Evolutionary conservation across 805 yeast genomes (phyloP).

Genomic region (Dipodascopsis tothii): DNA sequence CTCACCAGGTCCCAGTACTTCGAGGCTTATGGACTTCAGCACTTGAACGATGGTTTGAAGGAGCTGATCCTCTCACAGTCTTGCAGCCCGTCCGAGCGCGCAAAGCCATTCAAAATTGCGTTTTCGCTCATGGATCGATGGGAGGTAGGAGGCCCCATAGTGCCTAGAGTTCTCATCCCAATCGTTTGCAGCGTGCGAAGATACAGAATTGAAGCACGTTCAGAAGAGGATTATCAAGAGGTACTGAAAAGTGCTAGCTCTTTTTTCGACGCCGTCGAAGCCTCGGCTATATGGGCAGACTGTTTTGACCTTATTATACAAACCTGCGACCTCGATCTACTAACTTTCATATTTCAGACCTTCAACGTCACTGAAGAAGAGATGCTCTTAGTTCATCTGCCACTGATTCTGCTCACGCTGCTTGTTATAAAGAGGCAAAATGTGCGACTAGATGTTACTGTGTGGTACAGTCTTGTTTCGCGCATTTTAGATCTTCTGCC

Average conservation of each 20-base stretch:
- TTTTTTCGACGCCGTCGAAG: slow-evolving; percentile 82
- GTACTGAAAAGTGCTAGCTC: slow-evolving; percentile 53
- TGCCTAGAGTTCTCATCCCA: slow-evolving; percentile 65
- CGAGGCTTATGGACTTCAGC: slow-evolving; percentile 35
- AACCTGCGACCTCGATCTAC: slow-evolving; percentile 37
- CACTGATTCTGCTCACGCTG: slow-evolving; percentile 48
- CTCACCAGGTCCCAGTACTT: slow-evolving; percentile 18
- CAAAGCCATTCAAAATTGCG: slow-evolving; percentile 56
- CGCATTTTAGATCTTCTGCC: slow-evolving; percentile 51
- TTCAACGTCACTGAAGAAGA: slow-evolving; percentile 84
- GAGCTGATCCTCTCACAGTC: slow-evolving; percentile 35
- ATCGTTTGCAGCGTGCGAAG: slow-evolving; percentile 45
- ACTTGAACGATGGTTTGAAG: slow-evolving; percentile 48
- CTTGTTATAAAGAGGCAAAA: slow-evolving; percentile 1
- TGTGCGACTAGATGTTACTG: slow-evolving; percentile 13
- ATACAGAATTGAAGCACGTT: slow-evolving; percentile 25
- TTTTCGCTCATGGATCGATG: slow-evolving; percentile 80
- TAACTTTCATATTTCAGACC: slow-evolving; percentile 51
- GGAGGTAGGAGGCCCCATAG: slow-evolving; percentile 77
- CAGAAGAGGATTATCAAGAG: slow-evolving; percentile 35
- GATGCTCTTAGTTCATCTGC: slow-evolving; percentile 67
- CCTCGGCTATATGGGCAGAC: slow-evolving; percentile 68
- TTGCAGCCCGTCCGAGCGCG: slow-evolving; percentile 31
- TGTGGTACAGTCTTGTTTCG: slow-evolving; percentile 39
- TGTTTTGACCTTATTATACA: slow-evolving; percentile 39